Conservation (phyloP, 352 stramenopile genomes). For the Phytophthora pinifolia region DNA sequence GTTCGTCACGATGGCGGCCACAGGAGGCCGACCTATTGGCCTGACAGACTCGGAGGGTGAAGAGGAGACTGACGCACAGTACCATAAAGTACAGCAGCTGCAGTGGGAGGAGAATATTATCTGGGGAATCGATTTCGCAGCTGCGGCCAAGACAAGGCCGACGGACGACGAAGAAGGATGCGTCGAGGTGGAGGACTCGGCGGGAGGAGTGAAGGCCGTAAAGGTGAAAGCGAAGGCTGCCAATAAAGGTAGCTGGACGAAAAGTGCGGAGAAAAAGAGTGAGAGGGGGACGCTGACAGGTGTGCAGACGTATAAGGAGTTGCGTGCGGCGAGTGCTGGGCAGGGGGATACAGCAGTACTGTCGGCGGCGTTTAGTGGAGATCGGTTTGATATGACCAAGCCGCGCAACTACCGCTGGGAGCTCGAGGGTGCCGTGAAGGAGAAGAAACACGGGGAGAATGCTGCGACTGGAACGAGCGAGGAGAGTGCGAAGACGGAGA, state of each 20-base stretch:
- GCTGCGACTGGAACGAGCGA: background rate
- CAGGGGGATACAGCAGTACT: background rate
- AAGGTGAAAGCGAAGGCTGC: conserved; percentile 6
- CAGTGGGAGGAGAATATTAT: conserved; percentile 83
- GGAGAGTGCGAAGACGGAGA: conserved; percentile 12
- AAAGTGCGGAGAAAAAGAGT: conserved; percentile 13
- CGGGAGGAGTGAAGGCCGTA: conserved; percentile 25
- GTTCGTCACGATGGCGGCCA: conserved; percentile 48
- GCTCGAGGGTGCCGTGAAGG: conserved; percentile 30
- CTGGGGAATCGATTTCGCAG: conserved; percentile 67
- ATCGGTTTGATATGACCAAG: conserved; percentile 77
- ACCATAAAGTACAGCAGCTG: conserved; percentile 81
- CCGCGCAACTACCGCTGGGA: conserved; percentile 81
- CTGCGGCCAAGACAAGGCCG: conserved; percentile 21
- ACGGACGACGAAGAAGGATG: conserved; percentile 22
- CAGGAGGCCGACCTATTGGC: conserved; percentile 10
- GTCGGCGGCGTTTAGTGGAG: conserved; percentile 14
- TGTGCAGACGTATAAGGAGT: conserved; percentile 35
- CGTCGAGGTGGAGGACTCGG: conserved; percentile 58
- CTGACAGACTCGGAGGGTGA: conserved; percentile 20
- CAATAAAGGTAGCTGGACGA: conserved; percentile 4
- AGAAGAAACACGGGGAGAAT: conserved; percentile 14
- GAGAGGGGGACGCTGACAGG: background rate
- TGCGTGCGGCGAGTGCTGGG: conserved; percentile 32
- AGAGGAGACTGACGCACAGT: conserved; percentile 53